phyloP scores from a whole-genome alignment of 257 asterid species.

The Thymus quinquecostatus region DNA sequence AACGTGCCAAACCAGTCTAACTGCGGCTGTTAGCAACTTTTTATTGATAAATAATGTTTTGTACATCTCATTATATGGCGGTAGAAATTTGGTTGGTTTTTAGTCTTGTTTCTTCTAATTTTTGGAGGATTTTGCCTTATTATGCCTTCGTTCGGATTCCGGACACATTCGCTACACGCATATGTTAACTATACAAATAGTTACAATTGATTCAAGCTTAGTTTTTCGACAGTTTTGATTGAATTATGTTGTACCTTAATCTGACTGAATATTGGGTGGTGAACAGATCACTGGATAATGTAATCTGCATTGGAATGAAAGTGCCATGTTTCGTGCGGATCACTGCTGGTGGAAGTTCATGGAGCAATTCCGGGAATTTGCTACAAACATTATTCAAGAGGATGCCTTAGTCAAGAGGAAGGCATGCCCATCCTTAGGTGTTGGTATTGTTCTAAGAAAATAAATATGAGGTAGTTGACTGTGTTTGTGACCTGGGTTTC shows the following conservation, averaged over 20 bases:
- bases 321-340: constrained; percentile 2
- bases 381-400: not conserved
- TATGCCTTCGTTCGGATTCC: not conserved
- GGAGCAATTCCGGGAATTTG: not conserved
- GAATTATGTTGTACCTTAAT: not conserved
- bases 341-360: not conserved
- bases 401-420: not conserved
- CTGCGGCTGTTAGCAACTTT: not conserved
- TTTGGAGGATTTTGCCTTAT: not conserved
- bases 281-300: not conserved
- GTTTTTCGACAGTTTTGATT: not conserved
- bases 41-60: too few species aligned
- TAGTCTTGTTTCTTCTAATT: not conserved
- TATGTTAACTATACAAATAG: not conserved
- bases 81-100: not conserved
- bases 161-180: not conserved
- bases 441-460: too few species aligned
- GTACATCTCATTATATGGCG: not conserved
- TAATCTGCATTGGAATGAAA: not conserved
- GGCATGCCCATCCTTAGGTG: not conserved
- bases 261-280: not conserved
- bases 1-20: not conserved
- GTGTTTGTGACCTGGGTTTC: too few species aligned
- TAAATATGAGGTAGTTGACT: too few species aligned
- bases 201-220: not conserved